A percentile compares a stretch with the other conserved stretches of the same genome.
Evolutionary conservation across 352 stramenopile species (phyloP).

Genomic region (Hyaloperonospora arabidopsidis): DNA sequence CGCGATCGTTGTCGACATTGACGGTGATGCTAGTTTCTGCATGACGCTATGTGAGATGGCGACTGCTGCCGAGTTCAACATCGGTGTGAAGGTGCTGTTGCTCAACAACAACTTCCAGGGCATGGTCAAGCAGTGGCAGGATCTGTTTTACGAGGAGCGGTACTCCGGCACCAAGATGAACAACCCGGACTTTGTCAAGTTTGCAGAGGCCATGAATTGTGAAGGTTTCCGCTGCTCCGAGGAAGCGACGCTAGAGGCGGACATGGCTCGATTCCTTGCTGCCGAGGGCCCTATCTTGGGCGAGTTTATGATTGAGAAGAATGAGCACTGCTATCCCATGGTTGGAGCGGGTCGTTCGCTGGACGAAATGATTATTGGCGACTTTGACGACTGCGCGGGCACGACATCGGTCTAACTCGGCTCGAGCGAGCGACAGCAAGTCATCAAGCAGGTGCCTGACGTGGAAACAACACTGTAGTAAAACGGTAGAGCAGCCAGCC

Average conservation of each 20-base stretch:
- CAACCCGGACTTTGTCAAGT: conserved; percentile 91
- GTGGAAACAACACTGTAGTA: neutral
- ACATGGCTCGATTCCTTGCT: conserved; percentile 90
- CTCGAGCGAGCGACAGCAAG: conserved; percentile 7
- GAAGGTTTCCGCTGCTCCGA: conserved; percentile 85
- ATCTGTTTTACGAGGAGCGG: conserved; percentile 93
- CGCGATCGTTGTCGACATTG: conserved; percentile 84
- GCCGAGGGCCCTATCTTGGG: conserved; percentile 90
- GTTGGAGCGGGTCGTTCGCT: conserved; percentile 86
- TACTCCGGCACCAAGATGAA: conserved; percentile 88
- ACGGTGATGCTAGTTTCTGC: conserved; percentile 93
- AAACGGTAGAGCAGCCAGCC: no score
- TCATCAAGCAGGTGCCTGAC: conserved; percentile 11
- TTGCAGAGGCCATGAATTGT: conserved; percentile 91
- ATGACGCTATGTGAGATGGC: conserved; percentile 96
- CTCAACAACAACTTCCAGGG: conserved; percentile 96
- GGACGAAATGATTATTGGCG: conserved; percentile 94
- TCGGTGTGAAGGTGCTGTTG: conserved; percentile 93
- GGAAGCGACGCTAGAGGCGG: conserved; percentile 84
- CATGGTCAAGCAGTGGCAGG: conserved; percentile 98
- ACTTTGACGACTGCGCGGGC: conserved; percentile 89
- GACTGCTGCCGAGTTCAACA: conserved; percentile 89
- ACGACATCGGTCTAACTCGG: conserved; percentile 84
- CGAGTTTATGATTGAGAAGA: conserved; percentile 91
- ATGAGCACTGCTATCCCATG: conserved; percentile 93